phyloP scores from a whole-genome alignment of 805 yeast genomes.

The Debaryomyces castellii region DNA sequence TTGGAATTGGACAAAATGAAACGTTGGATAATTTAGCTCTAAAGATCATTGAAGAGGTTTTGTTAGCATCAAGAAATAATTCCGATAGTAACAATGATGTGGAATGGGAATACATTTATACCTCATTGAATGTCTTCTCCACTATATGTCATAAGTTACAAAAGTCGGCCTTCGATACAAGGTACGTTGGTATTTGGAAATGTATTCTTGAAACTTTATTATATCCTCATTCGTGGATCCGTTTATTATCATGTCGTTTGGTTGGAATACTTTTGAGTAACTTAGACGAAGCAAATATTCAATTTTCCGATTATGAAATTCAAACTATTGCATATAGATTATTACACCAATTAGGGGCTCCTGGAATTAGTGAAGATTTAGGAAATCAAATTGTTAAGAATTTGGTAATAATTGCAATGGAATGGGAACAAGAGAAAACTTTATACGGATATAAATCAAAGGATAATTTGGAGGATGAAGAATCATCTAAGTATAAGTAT shows the following conservation, averaged over 20 bases:
- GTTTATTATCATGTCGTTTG: constrained; percentile 64
- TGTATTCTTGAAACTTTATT: constrained; percentile 54
- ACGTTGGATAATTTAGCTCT: constrained; percentile 41
- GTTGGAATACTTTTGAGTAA: constrained; percentile 52
- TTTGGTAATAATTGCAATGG: constrained; percentile 55
- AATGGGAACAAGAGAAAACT: constrained; percentile 55
- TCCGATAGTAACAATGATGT: constrained; percentile 36
- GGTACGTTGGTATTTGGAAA: constrained; percentile 48
- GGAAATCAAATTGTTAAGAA: constrained; percentile 67
- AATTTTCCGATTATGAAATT: constrained; percentile 43
- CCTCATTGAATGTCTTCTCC: constrained; percentile 55
- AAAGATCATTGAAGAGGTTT: constrained; percentile 20
- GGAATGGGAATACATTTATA: constrained; percentile 79
- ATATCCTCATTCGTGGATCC: constrained; percentile 91
- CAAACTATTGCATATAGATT: constrained; percentile 67
- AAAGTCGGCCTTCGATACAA: constrained; percentile 22
- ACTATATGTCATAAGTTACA: constrained; percentile 40
- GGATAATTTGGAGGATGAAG: constrained; percentile 24
- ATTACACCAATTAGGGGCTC: constrained; percentile 81
- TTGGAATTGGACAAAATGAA: constrained; percentile 40
- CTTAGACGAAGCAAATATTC: constrained; percentile 33
- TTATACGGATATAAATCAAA: constrained; percentile 23
- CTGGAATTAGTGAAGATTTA: constrained; percentile 61
- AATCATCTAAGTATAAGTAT: constrained; percentile 19
- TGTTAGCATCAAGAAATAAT: constrained; percentile 31